Percentiles rank a stretch among this genome's conserved stretches.
Conservation (phyloP, 768 basidiomycete genomes). For the Auriculariales sp. region DNA sequence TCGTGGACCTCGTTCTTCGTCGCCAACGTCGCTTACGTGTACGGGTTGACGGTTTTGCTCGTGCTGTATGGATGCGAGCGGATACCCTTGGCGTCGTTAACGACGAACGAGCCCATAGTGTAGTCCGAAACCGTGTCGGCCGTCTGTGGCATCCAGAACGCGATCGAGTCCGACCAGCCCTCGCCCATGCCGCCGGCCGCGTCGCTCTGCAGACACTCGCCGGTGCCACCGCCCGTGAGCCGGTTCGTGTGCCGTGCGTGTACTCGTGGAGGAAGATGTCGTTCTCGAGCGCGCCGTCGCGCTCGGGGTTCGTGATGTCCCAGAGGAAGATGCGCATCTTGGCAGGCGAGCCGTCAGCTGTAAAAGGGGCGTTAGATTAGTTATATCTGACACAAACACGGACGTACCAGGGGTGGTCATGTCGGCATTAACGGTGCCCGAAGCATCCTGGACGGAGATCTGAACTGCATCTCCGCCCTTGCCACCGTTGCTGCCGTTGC, state of each 20-base stretch:
- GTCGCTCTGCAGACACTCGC: constrained; percentile 43
- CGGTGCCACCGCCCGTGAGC: constrained; percentile 41
- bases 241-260: constrained; percentile 30
- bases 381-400: constrained; percentile 17
- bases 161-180: too few relatives aligned
- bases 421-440: constrained; percentile 28
- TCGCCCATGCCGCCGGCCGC: constrained; percentile 59
- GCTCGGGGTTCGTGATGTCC: constrained; percentile 27
- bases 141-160: too few relatives aligned
- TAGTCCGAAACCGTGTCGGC: too few relatives aligned
- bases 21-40: constrained; percentile 25
- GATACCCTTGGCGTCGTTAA: constrained; percentile 34
- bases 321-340: constrained; percentile 13
- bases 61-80: constrained; percentile 37
- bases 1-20: constrained; percentile 30
- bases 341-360: constrained; percentile 28
- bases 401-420: background rate
- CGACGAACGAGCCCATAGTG: constrained; percentile 22
- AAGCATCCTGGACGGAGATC: constrained; percentile 34
- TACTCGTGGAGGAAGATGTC: constrained; percentile 39
- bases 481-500: constrained; percentile 39
- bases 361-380: too few relatives aligned
- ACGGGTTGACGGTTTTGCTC: constrained; percentile 23
- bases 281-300: constrained; percentile 52
- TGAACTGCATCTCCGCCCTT: constrained; percentile 33